phyloP scores from a whole-genome alignment of 225 moss, liverwort and hornwort genomes.

The Asterella californica region DNA sequence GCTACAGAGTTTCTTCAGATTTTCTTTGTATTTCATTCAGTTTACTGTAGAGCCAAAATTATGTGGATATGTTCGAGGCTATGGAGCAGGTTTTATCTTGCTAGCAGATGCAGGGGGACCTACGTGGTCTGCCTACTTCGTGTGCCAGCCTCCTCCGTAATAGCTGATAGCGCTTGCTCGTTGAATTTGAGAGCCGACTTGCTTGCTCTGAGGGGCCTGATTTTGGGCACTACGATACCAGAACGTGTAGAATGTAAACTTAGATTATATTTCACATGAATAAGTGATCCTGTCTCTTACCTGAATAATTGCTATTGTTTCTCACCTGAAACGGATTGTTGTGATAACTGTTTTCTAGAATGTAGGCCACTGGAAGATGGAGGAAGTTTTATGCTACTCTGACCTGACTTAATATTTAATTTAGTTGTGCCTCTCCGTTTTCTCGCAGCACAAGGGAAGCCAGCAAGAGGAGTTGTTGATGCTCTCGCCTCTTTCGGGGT shows the following conservation, averaged over 20 bases:
- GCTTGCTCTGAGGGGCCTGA: neutral
- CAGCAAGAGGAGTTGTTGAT: conserved; percentile 70
- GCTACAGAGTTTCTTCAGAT: neutral
- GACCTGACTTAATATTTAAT: neutral
- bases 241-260: neutral
- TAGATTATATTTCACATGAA: neutral
- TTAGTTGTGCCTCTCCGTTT: neutral
- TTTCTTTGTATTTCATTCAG: neutral
- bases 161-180: neutral
- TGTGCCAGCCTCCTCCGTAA: neutral
- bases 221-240: neutral
- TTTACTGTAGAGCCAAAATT: neutral
- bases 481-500: conserved; percentile 89
- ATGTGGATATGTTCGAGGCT: neutral
- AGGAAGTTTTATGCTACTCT: neutral
- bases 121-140: neutral
- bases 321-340: neutral
- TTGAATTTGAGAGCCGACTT: neutral
- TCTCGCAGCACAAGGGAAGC: conserved; percentile 67
- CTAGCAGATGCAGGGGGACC: neutral
- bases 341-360: neutral
- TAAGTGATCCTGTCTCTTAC: no score
- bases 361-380: neutral
- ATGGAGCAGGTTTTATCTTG: neutral
- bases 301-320: neutral